Evolutionary conservation across 2,329 filamentous ascomycete genomes (phyloP).

Genomic region (Nannizzia gypsea): DNA sequence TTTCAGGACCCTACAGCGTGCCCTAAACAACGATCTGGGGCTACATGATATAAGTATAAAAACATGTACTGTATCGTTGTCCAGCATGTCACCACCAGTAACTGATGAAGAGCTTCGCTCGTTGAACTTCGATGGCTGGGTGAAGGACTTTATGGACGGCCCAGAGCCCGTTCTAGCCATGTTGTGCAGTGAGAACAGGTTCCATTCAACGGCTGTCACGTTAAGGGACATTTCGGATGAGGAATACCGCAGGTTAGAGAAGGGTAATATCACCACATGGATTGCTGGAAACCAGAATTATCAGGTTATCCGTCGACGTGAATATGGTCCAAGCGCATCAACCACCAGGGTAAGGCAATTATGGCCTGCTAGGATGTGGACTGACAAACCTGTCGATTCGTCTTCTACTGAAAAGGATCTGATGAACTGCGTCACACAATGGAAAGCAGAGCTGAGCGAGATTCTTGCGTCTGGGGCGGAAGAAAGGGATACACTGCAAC

Average conservation of each 20-base stretch:
- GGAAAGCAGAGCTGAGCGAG: constrained; percentile 33
- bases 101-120: constrained; percentile 42
- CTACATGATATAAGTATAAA: constrained; percentile 62
- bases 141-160: constrained; percentile 65
- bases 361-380: constrained; percentile 56
- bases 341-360: constrained; percentile 57
- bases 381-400: constrained; percentile 59
- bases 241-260: constrained; percentile 55
- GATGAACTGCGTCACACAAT: constrained; percentile 37
- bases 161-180: constrained; percentile 76
- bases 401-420: constrained; percentile 45
- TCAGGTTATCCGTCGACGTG: constrained; percentile 55
- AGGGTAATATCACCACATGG: constrained; percentile 52
- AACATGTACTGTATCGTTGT: constrained; percentile 45
- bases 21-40: constrained; percentile 51
- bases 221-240: constrained; percentile 51
- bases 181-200: constrained; percentile 61
- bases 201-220: constrained; percentile 59
- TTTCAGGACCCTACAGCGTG: constrained; percentile 57
- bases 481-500: constrained; percentile 21
- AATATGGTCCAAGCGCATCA: constrained; percentile 65
- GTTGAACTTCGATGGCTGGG: constrained; percentile 66
- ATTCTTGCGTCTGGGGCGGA: constrained; percentile 20
- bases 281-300: constrained; percentile 56
- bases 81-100: constrained; percentile 45